Evolutionary conservation across 495 filamentous ascomycete genomes (phyloP).

Genomic region (Tetracladium setigerum): DNA sequence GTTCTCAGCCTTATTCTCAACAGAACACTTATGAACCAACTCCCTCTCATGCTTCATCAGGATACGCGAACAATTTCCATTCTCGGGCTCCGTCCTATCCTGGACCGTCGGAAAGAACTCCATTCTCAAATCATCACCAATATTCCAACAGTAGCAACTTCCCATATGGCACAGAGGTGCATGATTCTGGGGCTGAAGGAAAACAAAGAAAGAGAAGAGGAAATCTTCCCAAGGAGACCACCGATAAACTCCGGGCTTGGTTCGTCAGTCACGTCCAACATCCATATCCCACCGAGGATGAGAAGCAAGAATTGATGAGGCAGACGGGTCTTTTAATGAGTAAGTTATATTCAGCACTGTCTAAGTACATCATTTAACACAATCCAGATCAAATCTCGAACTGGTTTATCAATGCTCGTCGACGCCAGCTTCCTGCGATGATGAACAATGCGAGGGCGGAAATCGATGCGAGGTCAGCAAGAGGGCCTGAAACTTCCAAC

Average conservation of each 20-base stretch:
- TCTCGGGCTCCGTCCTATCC: constrained; percentile 33
- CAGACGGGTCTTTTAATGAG: constrained; percentile 73
- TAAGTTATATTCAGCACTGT: constrained; percentile 40
- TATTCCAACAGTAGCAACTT: constrained; percentile 23
- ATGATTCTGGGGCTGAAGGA: constrained; percentile 29
- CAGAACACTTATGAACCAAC: constrained; percentile 10
- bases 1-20: constrained; percentile 14
- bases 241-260: constrained; percentile 75
- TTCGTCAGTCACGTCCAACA: constrained; percentile 68
- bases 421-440: constrained; percentile 65
- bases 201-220: constrained; percentile 60
- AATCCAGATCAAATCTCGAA: constrained; percentile 66
- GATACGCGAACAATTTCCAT: constrained; percentile 1
- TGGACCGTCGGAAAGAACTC: constrained; percentile 25
- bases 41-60: constrained; percentile 6
- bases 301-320: constrained; percentile 75
- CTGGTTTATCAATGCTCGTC: constrained; percentile 91
- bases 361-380: neutral
- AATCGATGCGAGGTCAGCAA: constrained; percentile 16
- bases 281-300: constrained; percentile 85
- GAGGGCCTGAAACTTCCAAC: constrained; percentile 20
- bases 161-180: constrained; percentile 14
- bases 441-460: constrained; percentile 44
- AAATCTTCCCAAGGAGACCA: constrained; percentile 81
- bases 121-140: constrained; percentile 26